Base-by-base conservation (phyloP, 148 eudicot species). In the Amaranthus palmeri region DNA sequence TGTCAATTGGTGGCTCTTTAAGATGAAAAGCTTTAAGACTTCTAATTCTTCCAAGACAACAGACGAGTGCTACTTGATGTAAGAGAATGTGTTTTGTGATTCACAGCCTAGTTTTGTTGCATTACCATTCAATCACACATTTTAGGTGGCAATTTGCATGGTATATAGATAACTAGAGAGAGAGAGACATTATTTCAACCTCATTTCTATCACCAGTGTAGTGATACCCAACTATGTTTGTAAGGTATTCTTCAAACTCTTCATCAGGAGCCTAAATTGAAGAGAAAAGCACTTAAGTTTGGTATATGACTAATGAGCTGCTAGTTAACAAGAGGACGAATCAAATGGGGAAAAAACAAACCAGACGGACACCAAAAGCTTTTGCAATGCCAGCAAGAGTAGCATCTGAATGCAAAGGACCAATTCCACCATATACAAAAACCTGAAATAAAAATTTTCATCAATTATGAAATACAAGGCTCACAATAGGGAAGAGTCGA, bases 341-440 rank as follows among this genome's bases (percentile, higher is more conserved):
- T 11, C 42, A 59, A 59, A 63, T 54, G 61, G 57, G 15, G 53
- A 70, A 11, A 74, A 48, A 46, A 82, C 86, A 40, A 70, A 95
- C 98, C 96, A 86, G 73, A n/a, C 97, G 93, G 68, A 95, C 98
- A 73, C 93, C 97, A 84, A 88, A 95, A 17, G 98, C 96, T 81
- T 95, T 95, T 65, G 98, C 98, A 75, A 91, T 86, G 48, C 98
- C 98, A 17, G 91, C 86, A 41, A 89, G 78, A 55, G 98, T 91
- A 78, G 85, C 85, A 86, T 95, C 98, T 65, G 98, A 89, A 78
- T 79, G 96, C 83, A 95, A 78, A 42, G 97, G 96, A 53, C 98
- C 97, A 61, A 95, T 82, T 50, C 98, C 98, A 72, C 98, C 98
- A 91, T 95, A 85, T 70, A 95, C 83, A 78, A 95, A 95, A 17